A percentile compares a stretch with the other conserved stretches of the same genome.
These are phyloP conservation scores for Cladobotryum protrusum DNA, from an alignment of 2,329 filamentous ascomycete species.

Conservation along the genomic window DNA sequence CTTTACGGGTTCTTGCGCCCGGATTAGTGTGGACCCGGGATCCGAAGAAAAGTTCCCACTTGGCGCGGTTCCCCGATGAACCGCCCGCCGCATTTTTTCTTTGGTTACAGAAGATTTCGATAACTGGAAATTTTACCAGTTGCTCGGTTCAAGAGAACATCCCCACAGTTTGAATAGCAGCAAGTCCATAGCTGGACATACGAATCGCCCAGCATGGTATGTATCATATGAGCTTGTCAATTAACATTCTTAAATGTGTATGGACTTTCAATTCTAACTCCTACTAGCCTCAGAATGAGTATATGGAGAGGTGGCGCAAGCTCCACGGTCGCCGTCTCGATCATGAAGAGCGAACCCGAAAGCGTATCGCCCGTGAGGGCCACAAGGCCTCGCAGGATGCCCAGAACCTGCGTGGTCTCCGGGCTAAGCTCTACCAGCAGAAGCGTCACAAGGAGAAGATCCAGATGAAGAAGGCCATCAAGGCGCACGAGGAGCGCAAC, in stretches of 20 bases:
- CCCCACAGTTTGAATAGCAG: conserved; percentile 6
- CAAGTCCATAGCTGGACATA: conserved; percentile 7
- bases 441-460: conserved; percentile 97
- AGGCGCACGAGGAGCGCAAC: conserved; percentile 91
- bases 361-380: conserved; percentile 78
- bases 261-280: conserved; percentile 14
- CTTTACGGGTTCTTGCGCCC: conserved; percentile 8
- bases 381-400: conserved; percentile 86
- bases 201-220: conserved; percentile 29
- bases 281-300: conserved; percentile 67
- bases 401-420: conserved; percentile 84
- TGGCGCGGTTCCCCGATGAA: conserved; percentile 17
- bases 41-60: conserved; percentile 16
- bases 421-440: conserved; percentile 90
- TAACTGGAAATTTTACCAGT: no score
- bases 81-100: conserved; percentile 24
- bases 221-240: conserved; percentile 6
- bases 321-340: conserved; percentile 54
- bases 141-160: background rate
- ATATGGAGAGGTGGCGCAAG: conserved; percentile 68
- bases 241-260: background rate
- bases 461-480: conserved; percentile 92
- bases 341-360: conserved; percentile 83
- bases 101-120: background rate
- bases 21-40: conserved; percentile 31